A percentile compares a stretch with the other conserved stretches of the same genome.
Evolutionary conservation across 2,329 filamentous ascomycete species (phyloP).

Genomic region (Colletotrichum endophyticum): DNA sequence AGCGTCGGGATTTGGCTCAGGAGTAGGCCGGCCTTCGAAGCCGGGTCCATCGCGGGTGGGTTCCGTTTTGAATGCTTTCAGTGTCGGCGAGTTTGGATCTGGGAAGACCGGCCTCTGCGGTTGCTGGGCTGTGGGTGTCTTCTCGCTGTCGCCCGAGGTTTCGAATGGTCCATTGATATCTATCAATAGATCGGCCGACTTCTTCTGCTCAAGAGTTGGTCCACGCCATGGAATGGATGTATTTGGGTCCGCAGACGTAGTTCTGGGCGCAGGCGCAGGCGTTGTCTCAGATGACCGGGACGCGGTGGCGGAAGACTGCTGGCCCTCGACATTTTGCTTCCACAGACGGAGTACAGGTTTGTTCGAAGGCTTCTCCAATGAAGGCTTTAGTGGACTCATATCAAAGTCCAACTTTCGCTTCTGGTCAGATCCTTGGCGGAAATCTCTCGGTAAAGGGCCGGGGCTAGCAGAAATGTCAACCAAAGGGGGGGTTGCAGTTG

Average conservation of each 20-base stretch:
- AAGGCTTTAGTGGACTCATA: background rate
- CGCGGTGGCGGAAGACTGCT: background rate
- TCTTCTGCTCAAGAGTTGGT: background rate
- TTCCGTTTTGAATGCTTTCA: background rate
- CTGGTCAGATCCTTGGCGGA: background rate
- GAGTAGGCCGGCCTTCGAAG: background rate
- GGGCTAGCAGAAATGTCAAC: background rate
- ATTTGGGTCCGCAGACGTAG: background rate
- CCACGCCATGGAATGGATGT: background rate
- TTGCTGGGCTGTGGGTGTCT: background rate
- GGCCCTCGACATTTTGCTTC: background rate
- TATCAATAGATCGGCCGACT: background rate
- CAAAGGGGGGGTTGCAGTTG: background rate
- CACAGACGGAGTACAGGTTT: background rate
- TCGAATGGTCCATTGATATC: background rate
- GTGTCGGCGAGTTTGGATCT: background rate
- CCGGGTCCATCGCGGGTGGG: background rate
- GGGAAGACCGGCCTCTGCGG: background rate
- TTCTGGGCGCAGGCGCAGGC: background rate
- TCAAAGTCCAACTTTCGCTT: background rate
- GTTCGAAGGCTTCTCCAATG: background rate
- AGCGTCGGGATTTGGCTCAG: background rate
- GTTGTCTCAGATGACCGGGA: background rate
- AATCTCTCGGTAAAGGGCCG: background rate
- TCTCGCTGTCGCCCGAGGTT: background rate